Percentiles rank a stretch among this genome's conserved stretches.
Conservation (phyloP, 2,329 filamentous ascomycete genomes). For the Nigrospora sphaerica region DNA sequence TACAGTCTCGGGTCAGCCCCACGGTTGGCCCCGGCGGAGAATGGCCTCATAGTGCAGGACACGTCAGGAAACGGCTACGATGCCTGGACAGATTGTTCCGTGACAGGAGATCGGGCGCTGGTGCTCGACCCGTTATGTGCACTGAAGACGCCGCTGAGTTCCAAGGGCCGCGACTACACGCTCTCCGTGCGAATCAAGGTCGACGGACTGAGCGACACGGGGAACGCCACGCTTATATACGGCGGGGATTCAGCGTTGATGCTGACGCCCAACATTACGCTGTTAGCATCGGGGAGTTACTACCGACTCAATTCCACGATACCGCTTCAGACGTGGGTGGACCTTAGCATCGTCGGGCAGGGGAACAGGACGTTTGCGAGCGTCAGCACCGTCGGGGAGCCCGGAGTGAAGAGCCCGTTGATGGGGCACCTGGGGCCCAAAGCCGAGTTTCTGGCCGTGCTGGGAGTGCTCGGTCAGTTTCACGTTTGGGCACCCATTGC, state of each 20-base stretch:
- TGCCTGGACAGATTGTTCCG: slow-evolving; percentile 28
- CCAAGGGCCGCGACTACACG: slow-evolving; percentile 51
- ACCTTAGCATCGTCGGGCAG: slow-evolving; percentile 19
- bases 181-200: slow-evolving; percentile 35
- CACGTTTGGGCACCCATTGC: slow-evolving; percentile 35
- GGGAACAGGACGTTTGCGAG: slow-evolving; percentile 24
- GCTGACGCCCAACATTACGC: slow-evolving; percentile 27
- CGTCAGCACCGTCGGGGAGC: slow-evolving; percentile 5
- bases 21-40: background rate
- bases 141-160: slow-evolving; percentile 37
- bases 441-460: slow-evolving; percentile 32
- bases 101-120: slow-evolving; percentile 18
- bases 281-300: slow-evolving; percentile 26
- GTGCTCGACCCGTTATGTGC: slow-evolving; percentile 28
- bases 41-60: slow-evolving; percentile 20
- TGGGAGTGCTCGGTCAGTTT: slow-evolving; percentile 32
- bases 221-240: slow-evolving; percentile 31
- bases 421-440: slow-evolving; percentile 10
- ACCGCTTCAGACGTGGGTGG: slow-evolving; percentile 19
- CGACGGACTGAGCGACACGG: slow-evolving; percentile 18
- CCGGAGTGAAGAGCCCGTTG: slow-evolving; percentile 5
- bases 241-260: slow-evolving; percentile 35
- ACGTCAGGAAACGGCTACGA: slow-evolving; percentile 31
- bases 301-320: slow-evolving; percentile 26
- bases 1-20: slow-evolving; percentile 20